Base-by-base conservation (phyloP, 2,329 filamentous ascomycete species). In the Verticillium zaregamsianum region DNA sequence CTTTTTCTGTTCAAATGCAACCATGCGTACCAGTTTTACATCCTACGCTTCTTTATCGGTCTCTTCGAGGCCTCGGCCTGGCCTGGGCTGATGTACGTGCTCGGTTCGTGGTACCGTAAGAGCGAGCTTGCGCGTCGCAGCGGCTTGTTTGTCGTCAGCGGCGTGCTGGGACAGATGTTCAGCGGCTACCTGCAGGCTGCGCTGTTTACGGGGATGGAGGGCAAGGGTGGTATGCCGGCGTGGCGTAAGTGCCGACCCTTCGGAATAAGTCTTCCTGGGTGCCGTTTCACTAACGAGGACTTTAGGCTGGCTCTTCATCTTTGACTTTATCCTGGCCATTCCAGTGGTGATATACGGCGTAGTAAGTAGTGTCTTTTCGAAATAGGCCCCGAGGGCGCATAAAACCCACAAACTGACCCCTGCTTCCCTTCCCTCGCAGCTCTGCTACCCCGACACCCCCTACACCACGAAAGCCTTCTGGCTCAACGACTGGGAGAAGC, bases 81-180 rank as follows among this genome's bases (percentile, higher is more conserved):
- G 55, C 83, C 84, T 0, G 84, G 83, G 31, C 78, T 85, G 54
- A 73, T 84, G 55, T 78, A 81, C 55, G 77, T 83, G 25, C 76
- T 87, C 7, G 84, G 82, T 0, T 84, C 78, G 1, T 88, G 85
- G 84, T 88, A 88, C 67, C 82, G 83, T 63, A 81, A 79, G 57
- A 78, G 79, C 14, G 85, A 88, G 66, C 79, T 86, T 52, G 80
- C 81, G 0, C 84, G 83, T 58, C 79, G 85, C 3, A 83, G 85
- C 55, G 82, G 78, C 8, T 70, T 87, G 2, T 87, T 85, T 66
- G 83, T 86, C 63, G 82, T 84, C n/a, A 82, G 81, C 1, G 83
- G 82, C 0, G 80, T 86, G 2, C 68, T 86, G 0, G 76, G 76
- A 0, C 67, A 72, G 57, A 76, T 76, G 72, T 75, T 71, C 64